These are phyloP conservation scores for Oxytropis ochrocephala DNA, from an alignment of 306 rosid species.

Conservation along the genomic window DNA sequence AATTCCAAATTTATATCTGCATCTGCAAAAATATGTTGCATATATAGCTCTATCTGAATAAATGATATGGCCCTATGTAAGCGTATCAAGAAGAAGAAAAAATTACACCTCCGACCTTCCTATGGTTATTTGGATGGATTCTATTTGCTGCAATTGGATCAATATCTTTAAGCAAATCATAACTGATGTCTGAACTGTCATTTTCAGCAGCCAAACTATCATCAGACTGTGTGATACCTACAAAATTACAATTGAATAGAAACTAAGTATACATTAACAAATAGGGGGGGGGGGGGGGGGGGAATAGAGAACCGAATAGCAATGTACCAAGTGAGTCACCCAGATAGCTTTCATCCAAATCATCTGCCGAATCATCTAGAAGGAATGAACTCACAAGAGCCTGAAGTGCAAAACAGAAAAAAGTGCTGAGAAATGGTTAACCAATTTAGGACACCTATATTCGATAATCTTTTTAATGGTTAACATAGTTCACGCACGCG, in stretches of 20 bases:
- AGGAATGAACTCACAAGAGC: conserved; percentile 86
- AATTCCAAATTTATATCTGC: neutral
- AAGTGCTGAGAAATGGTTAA: neutral
- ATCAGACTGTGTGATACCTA: conserved; percentile 33
- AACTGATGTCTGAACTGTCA: conserved; percentile 31
- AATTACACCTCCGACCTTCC: conserved; percentile 49
- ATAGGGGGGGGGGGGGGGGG: neutral
- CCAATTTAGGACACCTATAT: no score
- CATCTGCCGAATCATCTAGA: conserved; percentile 57
- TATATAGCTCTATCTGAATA: neutral
- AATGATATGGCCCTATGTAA: neutral
- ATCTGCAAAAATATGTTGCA: neutral
- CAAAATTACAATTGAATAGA: conserved; percentile 6
- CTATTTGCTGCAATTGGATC: conserved; percentile 89
- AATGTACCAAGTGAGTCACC: conserved; percentile 37
- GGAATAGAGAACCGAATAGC: neutral
- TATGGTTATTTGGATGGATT: conserved; percentile 82
- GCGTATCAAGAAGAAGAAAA: conserved; percentile 13
- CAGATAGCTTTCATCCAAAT: conserved; percentile 32
- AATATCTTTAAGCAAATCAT: conserved; percentile 57
- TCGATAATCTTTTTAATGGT: no score
- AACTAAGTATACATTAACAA: neutral
- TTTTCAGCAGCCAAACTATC: conserved; percentile 22
- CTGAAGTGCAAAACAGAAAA: conserved; percentile 29
- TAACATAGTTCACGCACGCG: no score